phyloP scores from a whole-genome alignment of 768 basidiomycete genomes.

The Suillus placidus region DNA sequence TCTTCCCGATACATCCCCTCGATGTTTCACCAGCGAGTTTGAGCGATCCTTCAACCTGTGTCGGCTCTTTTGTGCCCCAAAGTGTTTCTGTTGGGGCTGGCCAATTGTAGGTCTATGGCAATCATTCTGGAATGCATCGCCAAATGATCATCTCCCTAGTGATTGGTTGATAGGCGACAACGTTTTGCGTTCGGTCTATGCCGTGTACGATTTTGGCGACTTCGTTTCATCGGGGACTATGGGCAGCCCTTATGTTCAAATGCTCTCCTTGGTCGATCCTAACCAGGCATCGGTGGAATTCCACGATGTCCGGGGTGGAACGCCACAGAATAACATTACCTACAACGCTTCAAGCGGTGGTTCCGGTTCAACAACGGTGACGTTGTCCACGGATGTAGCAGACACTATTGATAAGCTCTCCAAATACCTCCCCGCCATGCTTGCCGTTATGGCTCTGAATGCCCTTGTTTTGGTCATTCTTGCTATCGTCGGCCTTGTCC shows the following conservation, averaged over 20 bases:
- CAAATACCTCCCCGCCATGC: slow-evolving; percentile 69
- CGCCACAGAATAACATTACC: slow-evolving; percentile 66
- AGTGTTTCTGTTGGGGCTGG: slow-evolving; percentile 56
- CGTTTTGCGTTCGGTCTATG: slow-evolving; percentile 79
- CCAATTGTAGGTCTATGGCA: slow-evolving; percentile 58
- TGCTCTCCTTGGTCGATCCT: slow-evolving; percentile 71
- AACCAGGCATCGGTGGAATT: slow-evolving; percentile 73
- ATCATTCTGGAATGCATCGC: background rate
- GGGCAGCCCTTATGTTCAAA: slow-evolving; percentile 79
- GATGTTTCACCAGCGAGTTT: slow-evolving; percentile 61
- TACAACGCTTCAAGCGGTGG: slow-evolving; percentile 52
- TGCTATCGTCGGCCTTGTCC: slow-evolving; percentile 52
- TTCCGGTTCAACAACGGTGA: slow-evolving; percentile 49
- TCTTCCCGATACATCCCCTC: slow-evolving; percentile 79
- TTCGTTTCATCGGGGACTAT: slow-evolving; percentile 62
- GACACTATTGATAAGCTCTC: slow-evolving; percentile 64
- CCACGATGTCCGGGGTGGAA: slow-evolving; percentile 65
- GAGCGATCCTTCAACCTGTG: slow-evolving; percentile 52
- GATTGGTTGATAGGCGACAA: slow-evolving; percentile 87
- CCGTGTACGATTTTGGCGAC: slow-evolving; percentile 85
- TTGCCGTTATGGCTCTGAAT: slow-evolving; percentile 78
- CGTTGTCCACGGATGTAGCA: slow-evolving; percentile 60
- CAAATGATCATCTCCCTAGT: slow-evolving; percentile 39
- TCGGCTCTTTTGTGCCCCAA: slow-evolving; percentile 78
- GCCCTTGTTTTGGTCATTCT: slow-evolving; percentile 67